Conservation (phyloP, 192 early-diverging fungal genomes). For the Spizellomyces punctatus region DNA sequence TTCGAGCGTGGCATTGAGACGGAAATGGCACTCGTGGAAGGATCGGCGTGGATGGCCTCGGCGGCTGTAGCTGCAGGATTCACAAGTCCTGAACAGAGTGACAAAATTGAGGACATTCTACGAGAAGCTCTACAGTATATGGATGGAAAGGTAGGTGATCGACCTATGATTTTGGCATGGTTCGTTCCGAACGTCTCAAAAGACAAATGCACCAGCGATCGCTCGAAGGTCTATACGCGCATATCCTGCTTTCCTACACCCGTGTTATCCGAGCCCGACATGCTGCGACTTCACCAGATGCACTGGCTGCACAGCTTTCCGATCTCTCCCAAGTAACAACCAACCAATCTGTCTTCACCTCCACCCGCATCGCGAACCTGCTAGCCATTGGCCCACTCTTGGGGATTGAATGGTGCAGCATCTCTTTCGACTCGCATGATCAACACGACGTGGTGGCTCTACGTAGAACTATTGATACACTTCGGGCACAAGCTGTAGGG, state of each 20-base stretch:
- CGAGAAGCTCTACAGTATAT: background rate
- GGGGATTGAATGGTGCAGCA: too few species aligned
- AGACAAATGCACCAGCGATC: too few species aligned
- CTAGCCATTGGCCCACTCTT: too few species aligned
- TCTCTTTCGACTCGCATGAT: too few species aligned
- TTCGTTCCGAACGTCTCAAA: background rate
- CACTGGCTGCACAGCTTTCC: too few species aligned
- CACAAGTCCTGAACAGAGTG: background rate
- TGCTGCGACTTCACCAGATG: too few species aligned
- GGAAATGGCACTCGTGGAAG: constrained; percentile 3
- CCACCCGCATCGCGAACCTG: too few species aligned
- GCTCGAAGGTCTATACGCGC: constrained; percentile 7
- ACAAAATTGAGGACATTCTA: background rate
- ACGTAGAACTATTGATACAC: too few species aligned
- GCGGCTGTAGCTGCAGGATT: constrained; percentile 7
- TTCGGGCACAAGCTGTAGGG: too few species aligned
- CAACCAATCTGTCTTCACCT: too few species aligned
- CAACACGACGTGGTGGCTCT: too few species aligned
- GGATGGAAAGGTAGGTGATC: constrained; percentile 13
- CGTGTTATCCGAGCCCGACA: background rate
- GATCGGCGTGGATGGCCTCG: background rate
- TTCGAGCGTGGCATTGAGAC: background rate
- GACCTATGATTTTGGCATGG: background rate
- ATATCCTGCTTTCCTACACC: constrained; percentile 12
- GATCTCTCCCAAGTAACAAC: too few species aligned